phyloP scores from a whole-genome alignment of 768 basidiomycete species.

The Podaxis sp. region DNA sequence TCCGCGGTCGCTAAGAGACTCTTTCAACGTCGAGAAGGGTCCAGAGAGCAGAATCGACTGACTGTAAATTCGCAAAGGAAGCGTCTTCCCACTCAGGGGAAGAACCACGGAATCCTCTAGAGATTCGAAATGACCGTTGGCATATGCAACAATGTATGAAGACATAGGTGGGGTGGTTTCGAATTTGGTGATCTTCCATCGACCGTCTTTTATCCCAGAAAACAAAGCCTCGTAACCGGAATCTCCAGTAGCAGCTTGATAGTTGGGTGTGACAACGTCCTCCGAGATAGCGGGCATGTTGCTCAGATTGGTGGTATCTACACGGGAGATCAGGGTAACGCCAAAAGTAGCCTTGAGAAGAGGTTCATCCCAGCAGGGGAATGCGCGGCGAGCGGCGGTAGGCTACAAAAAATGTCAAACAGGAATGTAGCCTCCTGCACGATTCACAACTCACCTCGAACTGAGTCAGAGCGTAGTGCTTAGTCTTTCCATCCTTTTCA shows the following conservation, averaged over 20 bases:
- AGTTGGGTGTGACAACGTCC: slow-evolving; percentile 38
- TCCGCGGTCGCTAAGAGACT: slow-evolving; percentile 67
- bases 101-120: slow-evolving; percentile 77
- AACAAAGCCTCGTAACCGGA: slow-evolving; percentile 19
- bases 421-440: background rate
- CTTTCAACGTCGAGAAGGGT: background rate
- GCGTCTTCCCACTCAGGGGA: slow-evolving; percentile 74
- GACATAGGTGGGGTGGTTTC: slow-evolving; percentile 84
- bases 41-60: slow-evolving; percentile 19
- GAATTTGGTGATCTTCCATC: slow-evolving; percentile 86
- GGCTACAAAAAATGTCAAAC: slow-evolving; percentile 46
- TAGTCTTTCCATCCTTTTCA: slow-evolving; percentile 62
- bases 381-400: slow-evolving; percentile 79
- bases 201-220: slow-evolving; percentile 23
- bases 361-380: slow-evolving; percentile 95
- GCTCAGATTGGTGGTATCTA: slow-evolving; percentile 72
- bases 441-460: slow-evolving; percentile 58
- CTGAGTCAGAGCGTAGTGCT: slow-evolving; percentile 81
- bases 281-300: slow-evolving; percentile 85
- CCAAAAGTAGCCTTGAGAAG: slow-evolving; percentile 81
- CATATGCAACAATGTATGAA: slow-evolving; percentile 85
- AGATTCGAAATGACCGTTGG: slow-evolving; percentile 76
- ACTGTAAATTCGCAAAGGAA: slow-evolving; percentile 88
- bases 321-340: slow-evolving; percentile 77
- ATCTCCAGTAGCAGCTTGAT: slow-evolving; percentile 33